Evolutionary conservation across 2,329 filamentous ascomycete genomes (phyloP).

Genomic region (Ceratocystis diversiconidia): DNA sequence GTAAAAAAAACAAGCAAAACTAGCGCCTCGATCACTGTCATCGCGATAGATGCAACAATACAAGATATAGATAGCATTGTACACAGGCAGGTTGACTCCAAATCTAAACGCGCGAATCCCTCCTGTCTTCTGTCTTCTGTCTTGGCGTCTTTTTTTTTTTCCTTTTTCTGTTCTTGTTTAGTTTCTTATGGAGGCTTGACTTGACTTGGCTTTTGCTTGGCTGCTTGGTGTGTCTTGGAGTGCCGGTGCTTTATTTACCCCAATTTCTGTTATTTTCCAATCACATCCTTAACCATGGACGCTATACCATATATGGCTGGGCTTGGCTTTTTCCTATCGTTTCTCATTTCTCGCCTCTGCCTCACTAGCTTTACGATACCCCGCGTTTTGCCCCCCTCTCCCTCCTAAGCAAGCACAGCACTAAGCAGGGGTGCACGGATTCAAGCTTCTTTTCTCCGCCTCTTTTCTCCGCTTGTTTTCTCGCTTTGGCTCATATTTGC

Average conservation of each 20-base stretch:
- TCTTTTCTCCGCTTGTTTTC: constrained; percentile 2
- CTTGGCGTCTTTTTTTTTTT: background rate
- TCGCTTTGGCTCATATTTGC: background rate
- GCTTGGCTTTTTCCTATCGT: background rate
- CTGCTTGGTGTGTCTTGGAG: background rate
- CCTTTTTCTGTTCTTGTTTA: background rate
- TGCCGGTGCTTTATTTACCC: background rate
- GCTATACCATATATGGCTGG: background rate
- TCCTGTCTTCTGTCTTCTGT: no score
- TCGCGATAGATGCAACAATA: background rate
- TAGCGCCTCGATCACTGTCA: background rate
- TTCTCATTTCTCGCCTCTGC: background rate
- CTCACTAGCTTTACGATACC: background rate
- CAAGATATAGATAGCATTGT: background rate
- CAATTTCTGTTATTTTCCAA: background rate
- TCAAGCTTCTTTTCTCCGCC: constrained; percentile 4
- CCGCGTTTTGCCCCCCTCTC: background rate
- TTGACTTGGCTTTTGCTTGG: constrained; percentile 4
- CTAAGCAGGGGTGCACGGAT: background rate
- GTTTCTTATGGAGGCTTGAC: constrained; percentile 2
- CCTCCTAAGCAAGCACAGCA: background rate
- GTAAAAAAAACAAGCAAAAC: background rate
- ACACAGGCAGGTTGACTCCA: background rate
- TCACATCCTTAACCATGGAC: background rate
- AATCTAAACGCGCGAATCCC: background rate